These are phyloP conservation scores for Naematelia encephala DNA, from an alignment of 768 basidiomycete genomes.

Conservation along the genomic window DNA sequence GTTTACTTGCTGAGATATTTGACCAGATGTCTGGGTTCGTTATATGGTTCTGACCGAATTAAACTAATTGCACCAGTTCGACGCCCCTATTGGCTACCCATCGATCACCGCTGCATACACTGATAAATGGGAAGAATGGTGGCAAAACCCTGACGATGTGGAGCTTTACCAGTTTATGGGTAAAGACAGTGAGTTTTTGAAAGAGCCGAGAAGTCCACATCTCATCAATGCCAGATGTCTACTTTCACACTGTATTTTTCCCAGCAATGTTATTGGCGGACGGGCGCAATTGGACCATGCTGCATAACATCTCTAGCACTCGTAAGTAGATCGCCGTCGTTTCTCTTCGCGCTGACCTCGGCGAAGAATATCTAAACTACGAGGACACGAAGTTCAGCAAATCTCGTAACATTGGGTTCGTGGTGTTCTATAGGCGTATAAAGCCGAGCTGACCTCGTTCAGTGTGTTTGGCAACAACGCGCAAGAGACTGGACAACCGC, in stretches of 20 bases:
- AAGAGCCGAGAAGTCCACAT: neutral
- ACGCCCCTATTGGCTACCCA: slow-evolving; percentile 93
- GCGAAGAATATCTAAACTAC: slow-evolving; percentile 89
- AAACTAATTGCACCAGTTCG: slow-evolving; percentile 62
- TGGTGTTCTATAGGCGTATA: neutral
- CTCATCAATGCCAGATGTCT: slow-evolving; percentile 56
- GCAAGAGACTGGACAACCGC: slow-evolving; percentile 84
- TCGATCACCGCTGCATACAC: slow-evolving; percentile 97
- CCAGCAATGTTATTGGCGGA: slow-evolving; percentile 87
- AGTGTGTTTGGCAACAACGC: slow-evolving; percentile 90
- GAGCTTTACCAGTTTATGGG: slow-evolving; percentile 98
- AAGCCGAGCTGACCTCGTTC: slow-evolving; percentile 4
- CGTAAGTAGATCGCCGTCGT: slow-evolving; percentile 64
- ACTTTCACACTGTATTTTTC: slow-evolving; percentile 96
- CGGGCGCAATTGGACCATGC: slow-evolving; percentile 84
- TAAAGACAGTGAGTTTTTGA: slow-evolving; percentile 66
- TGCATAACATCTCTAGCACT: slow-evolving; percentile 92
- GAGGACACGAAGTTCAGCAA: slow-evolving; percentile 99
- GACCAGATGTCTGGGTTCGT: slow-evolving; percentile 86
- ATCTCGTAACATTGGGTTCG: slow-evolving; percentile 78
- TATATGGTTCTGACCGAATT: neutral
- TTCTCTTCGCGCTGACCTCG: neutral
- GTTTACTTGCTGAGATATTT: slow-evolving; percentile 9
- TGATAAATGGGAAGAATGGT: slow-evolving; percentile 93
- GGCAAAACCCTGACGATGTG: slow-evolving; percentile 87